A percentile compares a stretch with the other conserved stretches of the same genome.
These are phyloP conservation scores for Gentiana straminea DNA, from an alignment of 257 asterid species.

Conservation along the genomic window DNA sequence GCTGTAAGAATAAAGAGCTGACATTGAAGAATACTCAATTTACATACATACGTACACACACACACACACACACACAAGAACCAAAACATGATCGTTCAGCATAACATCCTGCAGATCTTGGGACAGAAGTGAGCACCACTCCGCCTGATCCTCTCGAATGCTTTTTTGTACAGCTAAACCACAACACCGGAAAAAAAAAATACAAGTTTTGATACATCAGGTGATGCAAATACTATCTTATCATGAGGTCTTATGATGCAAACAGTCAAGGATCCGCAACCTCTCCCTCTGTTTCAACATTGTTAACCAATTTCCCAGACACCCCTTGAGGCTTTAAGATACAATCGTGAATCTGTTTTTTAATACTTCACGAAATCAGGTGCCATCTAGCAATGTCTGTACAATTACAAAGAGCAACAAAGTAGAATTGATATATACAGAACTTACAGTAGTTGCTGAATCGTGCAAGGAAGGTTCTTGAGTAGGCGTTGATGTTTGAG, in stretches of 20 bases:
- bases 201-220: not conserved
- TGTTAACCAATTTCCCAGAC: slow-evolving; percentile 18
- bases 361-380: slow-evolving; percentile 14
- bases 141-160: not conserved
- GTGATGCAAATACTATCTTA: not conserved
- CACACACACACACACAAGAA: no score
- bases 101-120: not conserved
- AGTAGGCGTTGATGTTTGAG: slow-evolving; percentile 23
- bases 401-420: slow-evolving; percentile 5
- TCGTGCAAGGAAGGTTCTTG: slow-evolving; percentile 22
- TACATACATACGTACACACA: no score
- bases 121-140: not conserved
- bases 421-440: slow-evolving; percentile 1
- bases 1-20: not conserved
- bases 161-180: slow-evolving; percentile 1
- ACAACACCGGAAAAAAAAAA: slow-evolving; percentile 2
- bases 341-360: slow-evolving; percentile 37
- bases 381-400: slow-evolving; percentile 11
- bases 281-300: slow-evolving; percentile 12
- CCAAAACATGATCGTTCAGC: not conserved
- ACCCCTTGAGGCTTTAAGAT: slow-evolving; percentile 18
- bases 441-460: slow-evolving; percentile 33
- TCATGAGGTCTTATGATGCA: not conserved
- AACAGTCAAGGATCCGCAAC: slow-evolving; percentile 7
- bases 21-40: no score